Percentiles rank a stretch among this genome's conserved stretches.
Evolutionary conservation across 2,329 filamentous ascomycete genomes (phyloP).

Genomic region (Penicillium concentricum): DNA sequence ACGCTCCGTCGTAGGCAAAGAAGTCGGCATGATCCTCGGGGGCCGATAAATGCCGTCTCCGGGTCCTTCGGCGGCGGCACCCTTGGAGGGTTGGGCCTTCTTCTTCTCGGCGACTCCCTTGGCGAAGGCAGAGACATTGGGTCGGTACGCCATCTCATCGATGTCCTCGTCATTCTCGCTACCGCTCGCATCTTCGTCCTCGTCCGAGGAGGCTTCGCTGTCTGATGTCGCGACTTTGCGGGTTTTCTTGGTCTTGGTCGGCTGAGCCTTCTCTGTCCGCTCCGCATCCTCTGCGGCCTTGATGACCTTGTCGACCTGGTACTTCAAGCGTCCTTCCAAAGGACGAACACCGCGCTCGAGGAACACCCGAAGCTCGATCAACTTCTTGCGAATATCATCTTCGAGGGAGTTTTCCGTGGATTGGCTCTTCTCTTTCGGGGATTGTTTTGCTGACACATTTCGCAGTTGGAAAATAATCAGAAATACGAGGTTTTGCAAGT

Average conservation of each 20-base stretch:
- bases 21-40: slow-evolving; percentile 80
- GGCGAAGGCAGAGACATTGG: slow-evolving; percentile 54
- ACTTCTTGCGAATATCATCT: slow-evolving; percentile 73
- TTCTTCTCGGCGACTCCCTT: slow-evolving; percentile 40
- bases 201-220: slow-evolving; percentile 28
- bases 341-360: slow-evolving; percentile 90
- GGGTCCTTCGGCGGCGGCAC: slow-evolving; percentile 30
- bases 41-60: slow-evolving; percentile 78
- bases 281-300: slow-evolving; percentile 68
- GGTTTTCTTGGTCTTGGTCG: slow-evolving; percentile 30
- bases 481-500: slow-evolving; percentile 91
- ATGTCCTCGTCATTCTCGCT: slow-evolving; percentile 47
- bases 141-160: slow-evolving; percentile 62
- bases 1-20: slow-evolving; percentile 69
- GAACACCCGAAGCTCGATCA: slow-evolving; percentile 89
- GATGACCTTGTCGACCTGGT: slow-evolving; percentile 93
- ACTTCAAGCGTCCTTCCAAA: slow-evolving; percentile 84
- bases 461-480: slow-evolving; percentile 79
- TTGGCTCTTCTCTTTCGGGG: slow-evolving; percentile 32
- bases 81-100: slow-evolving; percentile 17
- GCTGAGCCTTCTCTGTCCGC: slow-evolving; percentile 27
- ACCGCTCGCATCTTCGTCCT: slow-evolving; percentile 27
- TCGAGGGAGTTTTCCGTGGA: slow-evolving; percentile 48
- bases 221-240: slow-evolving; percentile 31
- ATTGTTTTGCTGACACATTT: slow-evolving; percentile 42